Conservation (phyloP, 495 filamentous ascomycete genomes). For the Neurospora terricola region DNA sequence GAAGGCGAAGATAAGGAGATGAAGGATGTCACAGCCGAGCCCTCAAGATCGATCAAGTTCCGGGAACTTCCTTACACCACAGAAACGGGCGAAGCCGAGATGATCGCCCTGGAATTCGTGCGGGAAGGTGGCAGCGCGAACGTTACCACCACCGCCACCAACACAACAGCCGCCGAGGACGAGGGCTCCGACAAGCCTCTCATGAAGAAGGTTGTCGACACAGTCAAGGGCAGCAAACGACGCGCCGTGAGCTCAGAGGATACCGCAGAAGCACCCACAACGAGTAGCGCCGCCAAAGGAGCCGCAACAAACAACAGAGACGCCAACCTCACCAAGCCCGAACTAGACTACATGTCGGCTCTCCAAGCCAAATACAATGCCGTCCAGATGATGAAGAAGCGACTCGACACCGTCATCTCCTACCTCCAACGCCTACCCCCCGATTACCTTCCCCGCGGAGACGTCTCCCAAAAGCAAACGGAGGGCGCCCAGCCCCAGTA, state of each 20-base stretch:
- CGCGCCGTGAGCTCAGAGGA: slow-evolving; percentile 27
- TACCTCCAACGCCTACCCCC: slow-evolving; percentile 70
- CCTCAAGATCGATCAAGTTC: slow-evolving; percentile 55
- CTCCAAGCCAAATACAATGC: slow-evolving; percentile 86
- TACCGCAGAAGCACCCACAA: slow-evolving; percentile 13
- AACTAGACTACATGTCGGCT: slow-evolving; percentile 59
- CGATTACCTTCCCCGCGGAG: slow-evolving; percentile 41
- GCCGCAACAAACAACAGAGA: slow-evolving; percentile 23
- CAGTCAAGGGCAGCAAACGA: slow-evolving; percentile 37
- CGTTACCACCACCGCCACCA: slow-evolving; percentile 46
- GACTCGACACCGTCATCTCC: slow-evolving; percentile 68
- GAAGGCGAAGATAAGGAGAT: slow-evolving; percentile 56
- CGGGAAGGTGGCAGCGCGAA: slow-evolving; percentile 65
- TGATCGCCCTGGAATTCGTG: slow-evolving; percentile 91
- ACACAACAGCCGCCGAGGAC: slow-evolving; percentile 11
- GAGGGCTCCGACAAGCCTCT: slow-evolving; percentile 19
- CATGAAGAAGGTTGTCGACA: slow-evolving; percentile 26
- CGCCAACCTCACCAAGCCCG: slow-evolving; percentile 55
- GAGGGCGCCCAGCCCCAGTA: slow-evolving; percentile 26
- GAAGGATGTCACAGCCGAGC: slow-evolving; percentile 55
- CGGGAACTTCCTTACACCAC: slow-evolving; percentile 75
- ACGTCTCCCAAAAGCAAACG: slow-evolving; percentile 22
- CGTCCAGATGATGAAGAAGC: slow-evolving; percentile 78
- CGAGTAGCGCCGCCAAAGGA: slow-evolving; percentile 16
- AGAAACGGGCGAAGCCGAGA: slow-evolving; percentile 92